Evolutionary conservation across 73 alveolate species (phyloP).

Genomic region (Paramecium pentaurelia): DNA sequence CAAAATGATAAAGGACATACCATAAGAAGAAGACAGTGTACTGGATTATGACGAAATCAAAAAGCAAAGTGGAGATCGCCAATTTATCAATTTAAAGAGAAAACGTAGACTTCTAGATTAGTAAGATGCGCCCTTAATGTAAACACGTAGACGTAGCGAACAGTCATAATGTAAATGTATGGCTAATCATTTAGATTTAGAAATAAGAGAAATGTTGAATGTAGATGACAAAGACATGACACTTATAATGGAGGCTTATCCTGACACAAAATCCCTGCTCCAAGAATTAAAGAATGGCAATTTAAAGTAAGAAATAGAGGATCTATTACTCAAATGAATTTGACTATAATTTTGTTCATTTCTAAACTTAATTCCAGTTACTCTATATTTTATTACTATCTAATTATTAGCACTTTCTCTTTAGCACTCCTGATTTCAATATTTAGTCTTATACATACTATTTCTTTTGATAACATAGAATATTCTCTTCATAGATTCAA

Average conservation of each 20-base stretch:
- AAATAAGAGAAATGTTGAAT: background rate
- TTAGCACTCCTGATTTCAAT: background rate
- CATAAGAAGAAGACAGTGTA: constrained; percentile 19
- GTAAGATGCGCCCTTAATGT: background rate
- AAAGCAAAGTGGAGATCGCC: constrained; percentile 18
- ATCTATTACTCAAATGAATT: background rate
- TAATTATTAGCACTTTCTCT: background rate
- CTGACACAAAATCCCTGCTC: background rate
- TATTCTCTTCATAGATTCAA: background rate
- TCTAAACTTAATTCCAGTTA: background rate
- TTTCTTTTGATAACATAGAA: background rate
- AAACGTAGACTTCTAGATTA: background rate
- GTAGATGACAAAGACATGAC: constrained; percentile 11
- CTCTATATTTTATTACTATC: background rate
- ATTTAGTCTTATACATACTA: background rate
- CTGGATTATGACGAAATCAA: constrained; percentile 37
- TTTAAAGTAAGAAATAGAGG: background rate
- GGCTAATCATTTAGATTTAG: background rate
- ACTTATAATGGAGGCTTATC: background rate
- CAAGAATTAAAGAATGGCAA: background rate
- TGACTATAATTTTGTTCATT: constrained; percentile 11
- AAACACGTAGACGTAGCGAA: constrained; percentile 4
- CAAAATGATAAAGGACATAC: background rate
- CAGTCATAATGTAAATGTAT: background rate
- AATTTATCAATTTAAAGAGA: background rate